Evolutionary conservation across 768 basidiomycete species (phyloP).

Genomic region (Dioszegia crocea): DNA sequence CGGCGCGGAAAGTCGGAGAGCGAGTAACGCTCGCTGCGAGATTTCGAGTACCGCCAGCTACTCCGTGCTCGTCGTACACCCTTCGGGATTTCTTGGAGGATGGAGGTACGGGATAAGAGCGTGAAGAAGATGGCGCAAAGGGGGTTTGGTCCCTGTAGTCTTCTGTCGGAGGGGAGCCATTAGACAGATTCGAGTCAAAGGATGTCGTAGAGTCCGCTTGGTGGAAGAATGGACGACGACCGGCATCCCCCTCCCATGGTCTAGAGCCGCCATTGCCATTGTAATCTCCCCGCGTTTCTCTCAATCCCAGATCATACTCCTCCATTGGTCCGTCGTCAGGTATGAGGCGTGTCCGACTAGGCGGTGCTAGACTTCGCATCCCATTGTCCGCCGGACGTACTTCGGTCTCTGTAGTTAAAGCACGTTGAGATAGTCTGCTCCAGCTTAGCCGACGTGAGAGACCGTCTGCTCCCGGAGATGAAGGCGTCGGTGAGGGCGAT

Average conservation of each 20-base stretch:
- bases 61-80: conserved; percentile 26
- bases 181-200: background rate
- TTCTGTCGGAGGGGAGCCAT: background rate
- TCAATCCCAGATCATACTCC: conserved; percentile 14
- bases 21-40: conserved; percentile 16
- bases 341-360: background rate
- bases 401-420: background rate
- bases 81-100: background rate
- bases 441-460: conserved; percentile 31
- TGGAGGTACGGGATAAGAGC: background rate
- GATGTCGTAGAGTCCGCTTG: conserved; percentile 5
- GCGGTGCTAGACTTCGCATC: conserved; percentile 3
- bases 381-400: background rate
- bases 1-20: conserved; percentile 27
- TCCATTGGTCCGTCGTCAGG: conserved; percentile 10
- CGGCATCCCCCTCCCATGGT: background rate
- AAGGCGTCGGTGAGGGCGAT: conserved; percentile 29
- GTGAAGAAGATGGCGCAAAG: background rate
- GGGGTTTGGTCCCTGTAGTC: background rate
- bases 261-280: background rate
- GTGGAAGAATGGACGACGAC: conserved; percentile 10
- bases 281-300: background rate
- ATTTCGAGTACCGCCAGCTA: conserved; percentile 7
- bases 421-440: conserved; percentile 20
- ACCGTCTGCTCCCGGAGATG: conserved; percentile 27